Evolutionary conservation across 2,329 filamentous ascomycete species (phyloP), one percentile per base, ranked within the genome.

Genomic region (Fusarium nisikadoi): DNA sequence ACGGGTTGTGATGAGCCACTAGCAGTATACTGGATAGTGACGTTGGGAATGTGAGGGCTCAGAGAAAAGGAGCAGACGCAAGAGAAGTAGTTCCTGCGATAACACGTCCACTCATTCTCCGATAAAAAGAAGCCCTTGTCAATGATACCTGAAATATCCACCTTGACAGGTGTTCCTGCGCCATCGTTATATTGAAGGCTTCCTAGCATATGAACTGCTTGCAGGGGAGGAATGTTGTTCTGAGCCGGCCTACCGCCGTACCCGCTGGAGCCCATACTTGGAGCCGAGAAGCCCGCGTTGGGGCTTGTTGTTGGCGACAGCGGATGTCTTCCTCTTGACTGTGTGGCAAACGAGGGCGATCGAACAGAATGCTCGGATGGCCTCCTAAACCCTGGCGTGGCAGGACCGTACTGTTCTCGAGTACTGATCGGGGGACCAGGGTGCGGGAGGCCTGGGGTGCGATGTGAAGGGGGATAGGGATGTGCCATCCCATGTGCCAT

Each of bases 41-140:
- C 78, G n/a, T 80, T 82, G 3, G 83, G 81, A 57, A 83, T 84
- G 64, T 85, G 82, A 4, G 92, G 93, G 43, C 86, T 85, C 29
- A 97, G 83, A 17, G 87, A 88, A 81, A 92, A 97, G 6, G 92
- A 93, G 80, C 93, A 95, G 56, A 91, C 89, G 58, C 96, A 94
- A 1, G 93, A 92, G 79, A 97, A 96, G 82, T 97, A 97, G 80
- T 97, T 97, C 46, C 95, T 88, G 38, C 94, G 88, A 79, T 97
- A 97, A 83, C 94, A 97, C 0, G 94, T 97, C 94, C 94, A 97
- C 75, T 95, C 93, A 23, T 89, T 87, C 61, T 97, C 94, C 7
- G 88, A 88, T 39, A 91, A 84, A 79, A 97, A 97, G 82, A 97
- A 97, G 0, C 94, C 94, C 76, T 97, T 97, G 80, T 97, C 93